These are phyloP conservation scores for Oryza coarctata DNA, from an alignment of 176 grass and related monocot genomes.

Conservation along the genomic window DNA sequence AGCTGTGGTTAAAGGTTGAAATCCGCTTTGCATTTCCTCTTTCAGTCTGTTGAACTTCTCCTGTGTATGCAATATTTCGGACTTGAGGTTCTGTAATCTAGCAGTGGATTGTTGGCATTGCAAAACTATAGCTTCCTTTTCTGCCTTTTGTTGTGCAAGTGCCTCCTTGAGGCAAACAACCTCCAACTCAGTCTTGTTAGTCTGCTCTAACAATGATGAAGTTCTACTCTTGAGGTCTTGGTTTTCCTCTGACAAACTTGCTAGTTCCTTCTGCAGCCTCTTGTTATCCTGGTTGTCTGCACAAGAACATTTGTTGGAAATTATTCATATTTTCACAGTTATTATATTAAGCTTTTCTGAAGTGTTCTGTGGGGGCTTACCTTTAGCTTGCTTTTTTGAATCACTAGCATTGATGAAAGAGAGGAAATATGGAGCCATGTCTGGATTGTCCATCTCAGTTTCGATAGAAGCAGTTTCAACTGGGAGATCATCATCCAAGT, in stretches of 20 bases:
- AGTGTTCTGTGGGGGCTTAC: constrained; percentile 31
- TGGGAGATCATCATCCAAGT: constrained; percentile 71
- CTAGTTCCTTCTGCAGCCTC: constrained; percentile 66
- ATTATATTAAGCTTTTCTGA: not conserved
- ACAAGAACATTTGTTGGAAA: constrained; percentile 20
- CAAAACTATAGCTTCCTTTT: constrained; percentile 60
- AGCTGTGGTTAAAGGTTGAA: constrained; percentile 20
- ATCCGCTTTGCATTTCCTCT: constrained; percentile 65
- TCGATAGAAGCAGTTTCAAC: constrained; percentile 42
- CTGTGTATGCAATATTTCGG: constrained; percentile 70
- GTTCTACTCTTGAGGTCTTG: constrained; percentile 68
- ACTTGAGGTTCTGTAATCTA: constrained; percentile 59
- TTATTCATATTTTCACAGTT: constrained; percentile 6
- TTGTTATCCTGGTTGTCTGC: constrained; percentile 57
- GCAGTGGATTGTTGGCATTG: constrained; percentile 61
- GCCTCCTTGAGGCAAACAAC: constrained; percentile 54
- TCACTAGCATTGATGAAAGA: constrained; percentile 43
- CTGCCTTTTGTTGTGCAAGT: constrained; percentile 49
- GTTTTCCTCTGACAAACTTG: constrained; percentile 68
- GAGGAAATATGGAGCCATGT: constrained; percentile 47
- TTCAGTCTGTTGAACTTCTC: constrained; percentile 74
- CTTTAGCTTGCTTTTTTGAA: constrained; percentile 43
- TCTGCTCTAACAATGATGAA: constrained; percentile 38
- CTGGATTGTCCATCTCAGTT: constrained; percentile 46
- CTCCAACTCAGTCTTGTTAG: constrained; percentile 52